These are phyloP conservation scores for Arthrobotrys pseudoclavata DNA, from an alignment of 2,329 filamentous ascomycete species.

Conservation along the genomic window DNA sequence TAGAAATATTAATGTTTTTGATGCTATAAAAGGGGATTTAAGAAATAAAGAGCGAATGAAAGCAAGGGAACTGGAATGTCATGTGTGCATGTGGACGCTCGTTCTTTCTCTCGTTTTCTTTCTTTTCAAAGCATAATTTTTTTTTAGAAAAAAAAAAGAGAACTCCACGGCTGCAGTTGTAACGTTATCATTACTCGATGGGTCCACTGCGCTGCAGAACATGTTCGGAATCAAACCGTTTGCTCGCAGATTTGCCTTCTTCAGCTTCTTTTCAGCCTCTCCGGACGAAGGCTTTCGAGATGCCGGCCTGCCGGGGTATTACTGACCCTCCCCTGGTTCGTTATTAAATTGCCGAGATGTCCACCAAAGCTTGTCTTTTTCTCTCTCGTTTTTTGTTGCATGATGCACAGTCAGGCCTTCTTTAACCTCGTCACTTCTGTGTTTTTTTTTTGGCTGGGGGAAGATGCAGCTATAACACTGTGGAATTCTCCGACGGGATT, in stretches of 20 bases:
- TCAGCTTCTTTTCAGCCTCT: conserved; percentile 9
- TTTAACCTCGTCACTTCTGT: no score
- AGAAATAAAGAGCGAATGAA: not conserved
- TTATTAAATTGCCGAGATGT: conserved; percentile 7
- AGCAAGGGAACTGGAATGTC: not conserved
- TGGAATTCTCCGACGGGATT: no score
- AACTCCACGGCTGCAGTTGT: not conserved
- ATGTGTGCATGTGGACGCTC: not conserved
- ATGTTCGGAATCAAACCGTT: no score
- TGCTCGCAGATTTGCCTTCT: not conserved
- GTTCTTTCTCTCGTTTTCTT: not conserved
- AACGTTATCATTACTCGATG: not conserved
- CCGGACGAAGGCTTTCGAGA: not conserved
- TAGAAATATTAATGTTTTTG: not conserved
- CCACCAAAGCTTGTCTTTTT: conserved; percentile 9
- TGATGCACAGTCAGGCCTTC: not conserved
- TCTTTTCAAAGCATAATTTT: not conserved
- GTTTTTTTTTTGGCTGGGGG: not conserved
- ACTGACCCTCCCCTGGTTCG: not conserved
- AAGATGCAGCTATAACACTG: no score
- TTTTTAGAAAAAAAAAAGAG: not conserved
- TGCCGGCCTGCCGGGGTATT: not conserved
- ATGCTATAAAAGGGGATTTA: conserved; percentile 21
- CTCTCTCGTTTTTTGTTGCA: not conserved
- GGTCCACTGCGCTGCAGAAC: no score